A percentile compares a stretch with the other conserved stretches of the same genome.
Conservation (phyloP, 306 rosid species). For the Rosa chinensis region DNA sequence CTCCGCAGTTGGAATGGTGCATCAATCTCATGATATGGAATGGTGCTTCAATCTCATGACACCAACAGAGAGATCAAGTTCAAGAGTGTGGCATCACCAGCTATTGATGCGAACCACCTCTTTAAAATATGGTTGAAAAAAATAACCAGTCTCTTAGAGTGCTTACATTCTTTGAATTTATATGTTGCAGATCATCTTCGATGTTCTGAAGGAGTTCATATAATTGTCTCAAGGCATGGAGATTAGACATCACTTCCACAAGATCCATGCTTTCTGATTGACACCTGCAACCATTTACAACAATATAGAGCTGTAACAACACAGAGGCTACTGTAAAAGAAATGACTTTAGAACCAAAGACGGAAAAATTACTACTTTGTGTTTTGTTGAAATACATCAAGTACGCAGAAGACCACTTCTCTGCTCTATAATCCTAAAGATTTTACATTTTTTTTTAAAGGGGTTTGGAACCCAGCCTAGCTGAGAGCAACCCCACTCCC, state of each 20-base stretch:
- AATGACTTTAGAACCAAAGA: neutral
- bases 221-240: slow-evolving; percentile 28
- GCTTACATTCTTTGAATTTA: slow-evolving; percentile 25
- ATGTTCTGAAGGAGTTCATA: slow-evolving; percentile 18
- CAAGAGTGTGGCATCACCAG: neutral
- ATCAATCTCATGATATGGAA: neutral
- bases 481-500: too few relatives aligned
- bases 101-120: neutral
- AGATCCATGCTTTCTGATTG: slow-evolving; percentile 13
- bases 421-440: neutral
- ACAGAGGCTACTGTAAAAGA: neutral
- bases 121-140: neutral
- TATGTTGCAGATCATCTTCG: neutral
- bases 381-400: neutral
- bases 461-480: too few relatives aligned
- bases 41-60: neutral
- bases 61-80: neutral
- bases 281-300: neutral
- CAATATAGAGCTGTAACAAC: neutral
- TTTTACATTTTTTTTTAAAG: too few relatives aligned
- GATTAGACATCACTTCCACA: slow-evolving; percentile 17
- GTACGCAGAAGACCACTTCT: neutral
- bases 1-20: neutral
- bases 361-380: neutral
- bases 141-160: neutral